Percentiles rank a stretch among this genome's conserved stretches.
Conservation (phyloP, 352 stramenopile genomes). For the Albugo candida region DNA sequence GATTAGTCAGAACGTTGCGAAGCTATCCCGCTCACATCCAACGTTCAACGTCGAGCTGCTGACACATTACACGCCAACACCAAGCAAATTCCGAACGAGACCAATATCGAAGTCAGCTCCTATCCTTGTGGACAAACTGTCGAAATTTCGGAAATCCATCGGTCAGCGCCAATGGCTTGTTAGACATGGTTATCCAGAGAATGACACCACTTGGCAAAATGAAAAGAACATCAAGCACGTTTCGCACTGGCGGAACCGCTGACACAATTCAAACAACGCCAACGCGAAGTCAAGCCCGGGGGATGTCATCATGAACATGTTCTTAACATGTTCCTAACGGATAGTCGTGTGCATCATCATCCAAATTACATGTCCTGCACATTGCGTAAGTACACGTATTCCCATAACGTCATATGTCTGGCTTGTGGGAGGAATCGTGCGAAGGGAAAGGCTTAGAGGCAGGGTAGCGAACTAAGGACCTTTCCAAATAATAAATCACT, state of each 20-base stretch:
- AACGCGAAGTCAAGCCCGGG: slow-evolving; percentile 1
- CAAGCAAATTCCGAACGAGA: background rate
- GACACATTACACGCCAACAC: background rate
- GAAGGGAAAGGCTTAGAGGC: no score
- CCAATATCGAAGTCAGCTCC: background rate
- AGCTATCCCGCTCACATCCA: slow-evolving; percentile 1
- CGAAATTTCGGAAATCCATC: slow-evolving; percentile 5
- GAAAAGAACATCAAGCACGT: slow-evolving; percentile 5
- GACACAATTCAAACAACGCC: background rate
- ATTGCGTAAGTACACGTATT: no score
- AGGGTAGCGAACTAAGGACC: no score
- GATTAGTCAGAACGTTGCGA: slow-evolving; percentile 6
- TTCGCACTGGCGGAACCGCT: slow-evolving; percentile 1
- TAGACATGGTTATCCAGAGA: slow-evolving; percentile 1
- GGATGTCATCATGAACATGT: background rate
- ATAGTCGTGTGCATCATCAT: no score
- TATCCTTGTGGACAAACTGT: background rate
- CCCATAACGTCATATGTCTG: no score
- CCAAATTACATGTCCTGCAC: no score
- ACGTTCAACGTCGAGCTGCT: slow-evolving; percentile 7
- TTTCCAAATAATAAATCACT: no score
- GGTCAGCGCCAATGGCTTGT: slow-evolving; percentile 6
- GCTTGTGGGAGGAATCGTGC: no score
- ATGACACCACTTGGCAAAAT: slow-evolving; percentile 3
- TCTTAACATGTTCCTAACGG: no score